Evolutionary conservation across 441 rosid genomes (phyloP), one percentile per base, ranked within the genome.

Genomic region (Erodium moschatum): DNA sequence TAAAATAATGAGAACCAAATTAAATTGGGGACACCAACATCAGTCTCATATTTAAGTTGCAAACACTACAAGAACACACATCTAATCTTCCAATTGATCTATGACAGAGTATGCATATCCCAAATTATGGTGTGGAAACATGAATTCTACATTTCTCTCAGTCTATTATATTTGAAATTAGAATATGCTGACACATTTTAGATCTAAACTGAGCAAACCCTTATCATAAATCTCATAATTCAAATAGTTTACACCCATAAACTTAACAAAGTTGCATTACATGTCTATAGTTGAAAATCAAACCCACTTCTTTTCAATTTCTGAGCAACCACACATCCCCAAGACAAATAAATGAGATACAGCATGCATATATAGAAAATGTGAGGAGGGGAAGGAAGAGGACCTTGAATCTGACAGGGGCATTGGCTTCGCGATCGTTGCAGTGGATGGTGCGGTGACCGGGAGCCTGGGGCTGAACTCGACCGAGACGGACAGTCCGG

Each of bases 391-490:
- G 29, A 1, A 56, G 31, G 35, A 29, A 7, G 61, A 13, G 21
- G 35, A 92, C 98, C 98, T 86, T 86, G 80, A 83, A 92, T 72
- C 86, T 76, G 67, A 87, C 85, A 52, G 81, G 85, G 68, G 73
- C 77, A 80, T 92, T 92, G 79, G 97, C 90, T 18, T 92, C 97
- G 40, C 93, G 93, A 75, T 92, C 97, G 70, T 92, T 92, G 80
- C 98, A 88, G 77, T 74, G 80, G 75, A 92, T 82, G 81, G 96
- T 90, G 69, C 98, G 96, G 65, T 83, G 75, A 76, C 78, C 75
- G 16, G 98, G 98, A 9, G 95, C 96, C 82, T 90, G 98, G 16
- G 98, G 96, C 78, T 87, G 98, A 69, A 92, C 86, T 20, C 85
- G 86, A 58, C 98, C 98, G 33, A 90, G 89, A 66, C 88, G 86